phyloP scores from a whole-genome alignment of 2,329 filamentous ascomycete genomes.

The Aspergillus neotritici region DNA sequence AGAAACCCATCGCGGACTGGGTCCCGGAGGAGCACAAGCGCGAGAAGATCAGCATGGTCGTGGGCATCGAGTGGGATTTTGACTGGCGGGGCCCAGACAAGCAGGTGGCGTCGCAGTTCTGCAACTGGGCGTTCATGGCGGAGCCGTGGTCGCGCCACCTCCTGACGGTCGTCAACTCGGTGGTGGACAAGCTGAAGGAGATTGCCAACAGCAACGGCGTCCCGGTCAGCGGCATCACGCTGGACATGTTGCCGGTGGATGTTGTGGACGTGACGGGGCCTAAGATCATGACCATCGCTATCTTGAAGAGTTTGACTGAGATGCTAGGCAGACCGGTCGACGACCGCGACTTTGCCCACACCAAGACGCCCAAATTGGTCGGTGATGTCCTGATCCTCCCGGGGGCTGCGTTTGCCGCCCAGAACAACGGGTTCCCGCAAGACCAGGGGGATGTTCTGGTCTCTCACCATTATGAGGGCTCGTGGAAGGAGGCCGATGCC shows the following conservation, averaged over 20 bases:
- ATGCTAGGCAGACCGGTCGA: slow-evolving; percentile 14
- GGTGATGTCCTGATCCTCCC: slow-evolving; percentile 25
- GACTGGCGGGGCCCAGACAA: too few species aligned
- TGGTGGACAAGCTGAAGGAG: slow-evolving; percentile 13
- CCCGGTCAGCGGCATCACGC: slow-evolving; percentile 10
- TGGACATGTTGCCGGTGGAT: slow-evolving; percentile 22
- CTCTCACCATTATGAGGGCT: slow-evolving; percentile 16
- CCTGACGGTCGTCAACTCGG: slow-evolving; percentile 13
- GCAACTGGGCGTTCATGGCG: slow-evolving; percentile 21
- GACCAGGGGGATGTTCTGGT: slow-evolving; percentile 10
- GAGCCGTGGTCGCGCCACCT: slow-evolving; percentile 16
- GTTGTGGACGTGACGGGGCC: slow-evolving; percentile 25
- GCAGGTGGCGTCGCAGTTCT: slow-evolving; percentile 18
- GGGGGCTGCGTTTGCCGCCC: slow-evolving; percentile 19
- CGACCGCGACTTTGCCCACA: slow-evolving; percentile 19
- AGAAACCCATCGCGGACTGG: slow-evolving; percentile 32
- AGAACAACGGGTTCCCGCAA: slow-evolving; percentile 17
- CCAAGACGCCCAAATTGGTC: slow-evolving; percentile 18
- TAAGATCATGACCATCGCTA: slow-evolving; percentile 23
- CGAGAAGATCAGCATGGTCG: slow-evolving; percentile 15
- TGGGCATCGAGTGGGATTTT: slow-evolving; percentile 13
- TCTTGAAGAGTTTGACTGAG: slow-evolving; percentile 15
- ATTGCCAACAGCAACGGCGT: slow-evolving; percentile 15
- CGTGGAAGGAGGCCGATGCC: slow-evolving; percentile 15
- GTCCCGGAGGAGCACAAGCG: slow-evolving; percentile 27